Evolutionary conservation across 257 asterid species (phyloP).

Genomic region (Leptodermis oblonga): DNA sequence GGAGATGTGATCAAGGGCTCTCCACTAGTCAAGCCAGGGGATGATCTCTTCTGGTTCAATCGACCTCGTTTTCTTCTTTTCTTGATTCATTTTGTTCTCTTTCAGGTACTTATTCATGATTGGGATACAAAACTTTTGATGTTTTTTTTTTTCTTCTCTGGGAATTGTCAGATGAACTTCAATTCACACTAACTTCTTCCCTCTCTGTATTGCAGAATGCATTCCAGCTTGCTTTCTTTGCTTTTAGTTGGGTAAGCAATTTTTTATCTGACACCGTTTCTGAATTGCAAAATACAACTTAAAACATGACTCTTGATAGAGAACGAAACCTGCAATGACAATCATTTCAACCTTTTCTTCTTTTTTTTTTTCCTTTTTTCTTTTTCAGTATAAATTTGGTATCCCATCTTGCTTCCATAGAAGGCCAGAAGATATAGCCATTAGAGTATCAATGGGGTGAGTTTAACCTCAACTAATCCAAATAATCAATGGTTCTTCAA

Average conservation of each 20-base stretch:
- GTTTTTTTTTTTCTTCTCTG: background rate
- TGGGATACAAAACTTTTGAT: background rate
- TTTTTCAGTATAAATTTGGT: slow-evolving; percentile 66
- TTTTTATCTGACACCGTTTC: background rate
- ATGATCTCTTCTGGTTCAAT: slow-evolving; percentile 84
- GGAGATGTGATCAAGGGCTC: slow-evolving; percentile 68
- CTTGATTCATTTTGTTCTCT: slow-evolving; percentile 77
- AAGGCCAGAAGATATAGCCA: slow-evolving; percentile 58
- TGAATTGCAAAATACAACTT: background rate
- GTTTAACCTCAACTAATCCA: slow-evolving; percentile 9
- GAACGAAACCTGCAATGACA: background rate
- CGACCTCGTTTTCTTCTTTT: slow-evolving; percentile 67
- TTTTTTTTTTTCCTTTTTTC: no score
- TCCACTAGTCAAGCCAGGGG: slow-evolving; percentile 73
- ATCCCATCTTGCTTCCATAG: slow-evolving; percentile 74
- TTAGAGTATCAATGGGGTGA: slow-evolving; percentile 84
- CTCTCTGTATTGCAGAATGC: slow-evolving; percentile 59
- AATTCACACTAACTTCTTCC: background rate
- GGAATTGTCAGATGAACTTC: background rate
- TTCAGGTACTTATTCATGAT: slow-evolving; percentile 46
- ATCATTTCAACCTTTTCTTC: no score
- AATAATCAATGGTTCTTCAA: background rate
- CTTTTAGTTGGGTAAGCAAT: slow-evolving; percentile 76
- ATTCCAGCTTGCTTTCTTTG: slow-evolving; percentile 90
- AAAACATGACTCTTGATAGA: background rate